Base-by-base conservation (phyloP, 2,329 filamentous ascomycete species). In the Aspergillus caelatus region DNA sequence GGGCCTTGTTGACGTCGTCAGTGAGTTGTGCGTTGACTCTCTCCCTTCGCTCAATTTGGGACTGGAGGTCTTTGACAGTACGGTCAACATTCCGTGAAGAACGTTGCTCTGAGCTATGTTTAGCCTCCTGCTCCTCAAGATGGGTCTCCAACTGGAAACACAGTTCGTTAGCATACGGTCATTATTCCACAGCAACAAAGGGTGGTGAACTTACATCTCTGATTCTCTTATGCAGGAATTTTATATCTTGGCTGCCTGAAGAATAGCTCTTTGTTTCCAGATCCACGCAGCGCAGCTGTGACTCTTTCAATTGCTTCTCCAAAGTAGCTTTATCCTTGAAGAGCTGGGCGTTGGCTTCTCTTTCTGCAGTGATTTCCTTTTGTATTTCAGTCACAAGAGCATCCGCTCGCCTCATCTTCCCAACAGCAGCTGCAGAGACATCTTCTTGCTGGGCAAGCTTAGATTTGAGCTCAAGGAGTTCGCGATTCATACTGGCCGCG, bases 241-340 rank as follows among this genome's bases (percentile, higher is more conserved):
- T 91, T 70, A 98, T 92, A 79, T 98, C 94, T 72, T 97, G 93
- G 77, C 94, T 97, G 28, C 92, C 92, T 68, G 90, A 96, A 23
- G 94, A 95, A 80, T 96, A 98, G 59, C 94, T 93, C 83, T 98
- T 98, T 50, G 95, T 98, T 81, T 99, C 94, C 10, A 98, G 85
- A 75, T 98, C 95, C 58, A 99, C 90, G 61, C 96, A 88, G 74
- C 89, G 89, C 59, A 98, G 86, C 78, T 98, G 94, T 30, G 94
- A 85, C 77, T 99, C 94, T 77, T 94, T 97, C 57, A 96, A 83
- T 60, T 87, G 88, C 83, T 97, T 97, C 81, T 98, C 95, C 48
- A 99, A 82, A 0, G 86, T 86, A 3, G 91, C 92, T 81, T 97
- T 98, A 69, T 97, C 92, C 76, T 94, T 94, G 77, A 95, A 92